phyloP scores from a whole-genome alignment of 106 monocot species.

The Dioscorea zingiberensis region DNA sequence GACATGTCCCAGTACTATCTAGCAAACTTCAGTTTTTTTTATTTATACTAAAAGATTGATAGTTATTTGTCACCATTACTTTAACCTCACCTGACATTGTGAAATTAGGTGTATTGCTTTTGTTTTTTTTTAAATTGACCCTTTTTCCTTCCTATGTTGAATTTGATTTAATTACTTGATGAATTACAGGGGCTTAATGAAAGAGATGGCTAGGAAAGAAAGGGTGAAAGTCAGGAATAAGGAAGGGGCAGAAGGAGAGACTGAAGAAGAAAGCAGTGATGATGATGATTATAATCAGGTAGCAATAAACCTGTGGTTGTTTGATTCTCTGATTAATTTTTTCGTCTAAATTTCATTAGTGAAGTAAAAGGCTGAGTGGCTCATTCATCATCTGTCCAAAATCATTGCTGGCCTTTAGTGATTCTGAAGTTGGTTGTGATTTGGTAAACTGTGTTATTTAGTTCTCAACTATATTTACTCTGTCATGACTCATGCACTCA shows the following conservation, averaged over 20 bases:
- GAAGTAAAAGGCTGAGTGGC: constrained; percentile 16
- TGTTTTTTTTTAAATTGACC: too few species aligned
- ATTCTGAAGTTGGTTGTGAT: not conserved
- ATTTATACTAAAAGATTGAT: too few species aligned
- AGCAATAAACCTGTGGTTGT: too few species aligned
- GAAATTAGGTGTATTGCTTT: not conserved
- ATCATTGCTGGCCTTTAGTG: not conserved
- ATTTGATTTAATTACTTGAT: not conserved
- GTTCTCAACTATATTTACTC: too few species aligned
- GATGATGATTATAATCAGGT: constrained; percentile 65
- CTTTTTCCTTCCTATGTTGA: not conserved
- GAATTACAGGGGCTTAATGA: constrained; percentile 28
- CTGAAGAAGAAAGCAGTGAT: constrained; percentile 31
- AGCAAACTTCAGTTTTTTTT: too few species aligned
- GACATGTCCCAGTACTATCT: not conserved
- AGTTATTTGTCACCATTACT: too few species aligned
- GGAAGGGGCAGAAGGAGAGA: constrained; percentile 22
- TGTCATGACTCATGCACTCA: too few species aligned
- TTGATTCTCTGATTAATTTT: too few species aligned
- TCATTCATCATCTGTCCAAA: too few species aligned
- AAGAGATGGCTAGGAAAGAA: constrained; percentile 20
- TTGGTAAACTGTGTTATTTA: not conserved
- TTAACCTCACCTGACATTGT: not conserved
- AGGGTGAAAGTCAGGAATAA: constrained; percentile 23
- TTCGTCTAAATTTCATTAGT: too few species aligned